A percentile compares a stretch with the other conserved stretches of the same genome.
Conservation (phyloP, 257 asterid species). For the Nemophila menziesii region DNA sequence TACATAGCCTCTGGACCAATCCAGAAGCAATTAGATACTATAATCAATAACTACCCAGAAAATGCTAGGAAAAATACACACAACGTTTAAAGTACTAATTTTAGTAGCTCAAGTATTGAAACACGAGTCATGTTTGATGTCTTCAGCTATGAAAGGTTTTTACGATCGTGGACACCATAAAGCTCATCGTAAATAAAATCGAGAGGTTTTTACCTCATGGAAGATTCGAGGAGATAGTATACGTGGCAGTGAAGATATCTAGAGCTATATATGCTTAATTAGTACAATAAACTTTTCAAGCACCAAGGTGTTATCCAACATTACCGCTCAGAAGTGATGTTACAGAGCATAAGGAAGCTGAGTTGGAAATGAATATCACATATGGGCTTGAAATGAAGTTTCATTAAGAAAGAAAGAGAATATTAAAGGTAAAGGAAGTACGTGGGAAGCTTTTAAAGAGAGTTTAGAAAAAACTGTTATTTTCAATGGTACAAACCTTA, state of each 20-base stretch:
- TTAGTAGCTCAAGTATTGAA: slow-evolving; percentile 67
- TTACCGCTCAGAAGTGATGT: slow-evolving; percentile 60
- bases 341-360: slow-evolving; percentile 59
- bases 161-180: slow-evolving; percentile 88
- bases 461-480: slow-evolving; percentile 57
- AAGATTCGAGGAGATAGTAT: slow-evolving; percentile 61
- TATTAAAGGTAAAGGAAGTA: slow-evolving; percentile 77
- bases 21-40: slow-evolving; percentile 53
- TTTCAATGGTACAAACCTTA: slow-evolving; percentile 69
- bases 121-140: slow-evolving; percentile 54
- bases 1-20: slow-evolving; percentile 40
- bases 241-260: slow-evolving; percentile 58
- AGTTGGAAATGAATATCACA: slow-evolving; percentile 76
- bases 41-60: slow-evolving; percentile 50
- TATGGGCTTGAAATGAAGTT: slow-evolving; percentile 96
- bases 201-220: slow-evolving; percentile 59
- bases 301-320: slow-evolving; percentile 61
- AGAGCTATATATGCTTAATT: slow-evolving; percentile 93
- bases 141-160: slow-evolving; percentile 75
- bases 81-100: slow-evolving; percentile 37
- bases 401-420: slow-evolving; percentile 69
- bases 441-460: slow-evolving; percentile 73
- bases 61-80: slow-evolving; percentile 63
- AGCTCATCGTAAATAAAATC: slow-evolving; percentile 55
- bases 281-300: slow-evolving; percentile 73